Evolutionary conservation across 1,284 basidiomycete genomes (phyloP).

Genomic region (Anthracocystis walkeri): DNA sequence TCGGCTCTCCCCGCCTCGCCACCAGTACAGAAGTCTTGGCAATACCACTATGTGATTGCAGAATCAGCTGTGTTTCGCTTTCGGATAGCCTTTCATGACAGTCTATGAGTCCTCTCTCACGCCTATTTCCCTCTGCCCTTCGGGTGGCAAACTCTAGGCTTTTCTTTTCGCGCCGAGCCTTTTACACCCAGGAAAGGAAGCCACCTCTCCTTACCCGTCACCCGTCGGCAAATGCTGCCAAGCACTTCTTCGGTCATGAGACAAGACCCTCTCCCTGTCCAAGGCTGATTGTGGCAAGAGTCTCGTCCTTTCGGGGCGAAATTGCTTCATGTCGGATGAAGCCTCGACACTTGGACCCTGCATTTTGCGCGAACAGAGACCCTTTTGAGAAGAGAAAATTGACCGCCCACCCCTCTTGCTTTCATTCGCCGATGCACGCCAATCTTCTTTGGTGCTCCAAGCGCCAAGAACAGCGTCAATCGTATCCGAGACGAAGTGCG

Average conservation of each 20-base stretch:
- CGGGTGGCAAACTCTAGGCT: background rate
- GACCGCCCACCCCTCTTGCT: background rate
- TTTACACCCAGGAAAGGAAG: too few species aligned
- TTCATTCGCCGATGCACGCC: conserved; percentile 3
- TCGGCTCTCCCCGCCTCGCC: background rate
- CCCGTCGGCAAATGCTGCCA: too few species aligned
- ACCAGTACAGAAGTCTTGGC: conserved; percentile 3
- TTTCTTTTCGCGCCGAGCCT: too few species aligned
- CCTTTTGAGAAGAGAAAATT: background rate
- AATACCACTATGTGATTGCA: background rate
- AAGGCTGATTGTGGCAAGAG: too few species aligned
- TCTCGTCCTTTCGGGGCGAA: too few species aligned
- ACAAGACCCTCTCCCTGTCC: too few species aligned
- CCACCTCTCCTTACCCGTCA: too few species aligned
- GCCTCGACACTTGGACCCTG: conserved; percentile 1
- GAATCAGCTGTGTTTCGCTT: conserved; percentile 8
- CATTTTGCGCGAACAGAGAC: background rate
- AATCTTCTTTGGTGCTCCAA: too few species aligned
- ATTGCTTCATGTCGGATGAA: too few species aligned
- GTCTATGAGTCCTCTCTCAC: background rate
- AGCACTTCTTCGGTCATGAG: too few species aligned
- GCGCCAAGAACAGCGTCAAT: background rate
- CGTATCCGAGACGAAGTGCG: background rate
- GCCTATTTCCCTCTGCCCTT: background rate
- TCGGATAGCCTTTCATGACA: too few species aligned